Evolutionary conservation across 306 rosid genomes (phyloP).

Genomic region (Psophocarpus tetragonolobus): DNA sequence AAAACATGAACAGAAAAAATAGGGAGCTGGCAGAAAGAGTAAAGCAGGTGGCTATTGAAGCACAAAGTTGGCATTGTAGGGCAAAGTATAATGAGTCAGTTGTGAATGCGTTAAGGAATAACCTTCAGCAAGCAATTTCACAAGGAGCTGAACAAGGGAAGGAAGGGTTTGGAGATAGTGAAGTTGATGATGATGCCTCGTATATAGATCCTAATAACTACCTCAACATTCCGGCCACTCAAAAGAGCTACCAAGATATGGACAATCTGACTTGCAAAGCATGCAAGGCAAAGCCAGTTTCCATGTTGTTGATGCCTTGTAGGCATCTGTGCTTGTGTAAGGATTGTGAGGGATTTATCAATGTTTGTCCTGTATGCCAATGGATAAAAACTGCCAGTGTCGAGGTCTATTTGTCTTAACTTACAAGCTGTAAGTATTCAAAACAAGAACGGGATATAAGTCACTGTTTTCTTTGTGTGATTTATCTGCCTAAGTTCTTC

Average conservation of each 20-base stretch:
- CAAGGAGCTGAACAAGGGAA: constrained; percentile 85
- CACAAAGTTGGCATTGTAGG: constrained; percentile 81
- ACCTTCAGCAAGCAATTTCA: constrained; percentile 84
- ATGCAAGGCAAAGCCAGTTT: constrained; percentile 81
- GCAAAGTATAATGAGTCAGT: constrained; percentile 88
- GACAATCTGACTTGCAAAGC: constrained; percentile 61
- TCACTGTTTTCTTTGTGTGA: constrained; percentile 32
- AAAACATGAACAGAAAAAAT: constrained; percentile 71
- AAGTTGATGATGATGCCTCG: constrained; percentile 77
- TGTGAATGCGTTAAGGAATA: constrained; percentile 72
- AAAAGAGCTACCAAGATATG: constrained; percentile 43
- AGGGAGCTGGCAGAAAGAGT: constrained; percentile 78
- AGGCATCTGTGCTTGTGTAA: constrained; percentile 88
- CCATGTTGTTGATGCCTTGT: constrained; percentile 86
- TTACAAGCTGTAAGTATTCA: constrained; percentile 25
- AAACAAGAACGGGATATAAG: constrained; percentile 17
- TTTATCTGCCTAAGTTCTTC: constrained; percentile 2
- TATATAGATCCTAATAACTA: constrained; percentile 64
- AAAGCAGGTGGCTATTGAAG: constrained; percentile 78
- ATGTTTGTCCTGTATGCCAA: constrained; percentile 82
- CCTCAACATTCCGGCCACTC: constrained; percentile 39
- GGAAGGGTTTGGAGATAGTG: constrained; percentile 97
- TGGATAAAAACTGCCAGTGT: constrained; percentile 70
- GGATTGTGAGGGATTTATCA: constrained; percentile 71
- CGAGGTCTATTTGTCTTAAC: constrained; percentile 70